Evolutionary conservation across 257 asterid genomes (phyloP).

Genomic region (Lycium barbarum): DNA sequence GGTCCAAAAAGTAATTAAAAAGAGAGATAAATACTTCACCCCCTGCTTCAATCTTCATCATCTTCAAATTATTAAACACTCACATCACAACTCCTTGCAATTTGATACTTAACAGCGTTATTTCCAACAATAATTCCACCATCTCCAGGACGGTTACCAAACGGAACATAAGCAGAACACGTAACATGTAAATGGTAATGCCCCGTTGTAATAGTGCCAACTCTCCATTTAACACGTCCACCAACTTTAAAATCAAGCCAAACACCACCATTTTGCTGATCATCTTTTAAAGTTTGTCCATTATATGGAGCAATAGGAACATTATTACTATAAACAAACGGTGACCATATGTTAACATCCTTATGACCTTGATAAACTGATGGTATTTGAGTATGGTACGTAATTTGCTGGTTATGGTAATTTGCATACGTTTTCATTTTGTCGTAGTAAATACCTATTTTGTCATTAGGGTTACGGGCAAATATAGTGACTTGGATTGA

Average conservation of each 20-base stretch:
- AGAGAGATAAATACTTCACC: neutral
- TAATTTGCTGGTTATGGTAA: constrained; percentile 77
- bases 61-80: constrained; percentile 39
- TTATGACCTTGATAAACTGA: constrained; percentile 90
- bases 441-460: constrained; percentile 78
- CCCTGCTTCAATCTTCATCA: neutral
- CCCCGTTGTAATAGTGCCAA: constrained; percentile 65
- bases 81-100: constrained; percentile 63
- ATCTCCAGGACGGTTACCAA: constrained; percentile 47
- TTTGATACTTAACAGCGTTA: constrained; percentile 66
- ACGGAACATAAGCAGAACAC: constrained; percentile 70
- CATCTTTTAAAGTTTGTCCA: constrained; percentile 62
- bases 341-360: constrained; percentile 84
- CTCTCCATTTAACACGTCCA: constrained; percentile 84
- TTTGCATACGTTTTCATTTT: constrained; percentile 58
- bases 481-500: constrained; percentile 75
- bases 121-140: constrained; percentile 58
- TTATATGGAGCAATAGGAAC: constrained; percentile 88
- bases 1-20: neutral
- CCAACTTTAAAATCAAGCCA: constrained; percentile 52
- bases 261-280: constrained; percentile 65
- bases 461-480: constrained; percentile 78
- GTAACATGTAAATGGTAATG: constrained; percentile 75
- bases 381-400: constrained; percentile 67
- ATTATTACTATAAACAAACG: constrained; percentile 62